Base-by-base conservation (phyloP, 176 grass and related monocot genomes). In the Avena sativa region DNA sequence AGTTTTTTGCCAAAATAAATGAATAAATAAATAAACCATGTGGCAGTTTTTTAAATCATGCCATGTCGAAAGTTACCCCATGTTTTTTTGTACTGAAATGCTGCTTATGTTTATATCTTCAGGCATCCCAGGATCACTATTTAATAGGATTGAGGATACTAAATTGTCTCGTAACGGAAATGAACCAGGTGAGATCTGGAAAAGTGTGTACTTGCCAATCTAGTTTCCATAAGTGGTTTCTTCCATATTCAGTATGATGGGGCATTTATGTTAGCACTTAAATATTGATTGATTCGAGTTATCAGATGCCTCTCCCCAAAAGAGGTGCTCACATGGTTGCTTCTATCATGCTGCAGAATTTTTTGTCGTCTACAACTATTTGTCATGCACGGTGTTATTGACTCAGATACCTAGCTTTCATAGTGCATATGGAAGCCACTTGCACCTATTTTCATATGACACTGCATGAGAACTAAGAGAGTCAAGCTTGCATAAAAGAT, bases 121-220 rank as follows among this genome's bases (percentile, higher is more conserved):
- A 99, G 97, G 94, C 92, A 82, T 92, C 94, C 10, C 88, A 93
- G 84, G 92, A 96, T 88, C 97, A 99, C 85, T 99, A 99, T 91
- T 93, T 95, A 26, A 99, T 99, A 83, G 97, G 97, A 52, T 86
- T 99, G 92, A 99, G 90, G 91, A 97, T 99, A 78, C 79, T 99
- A 86, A 93, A 90, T 84, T 89, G 87, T 83, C 92, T 99, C 15
- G 94, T 93, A 79, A 89, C 82, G 81, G 97, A 99, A 88, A 99
- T 99, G 89, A 99, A 97, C 84, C 97, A 99, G 94, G 97, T 99
- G 84, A 80, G 83, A 73, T 36, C 59, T 81, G 58, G 6, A 85
- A 61, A 74, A 13, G 8, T 67, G 12, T 87, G 4, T 85, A 40
- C 21, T 84, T 84, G 59, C 6, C 38, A 51, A 50, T 80, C 58